Conservation (phyloP, 73 alveolate genomes). For the Tetrahymena thermophila region DNA sequence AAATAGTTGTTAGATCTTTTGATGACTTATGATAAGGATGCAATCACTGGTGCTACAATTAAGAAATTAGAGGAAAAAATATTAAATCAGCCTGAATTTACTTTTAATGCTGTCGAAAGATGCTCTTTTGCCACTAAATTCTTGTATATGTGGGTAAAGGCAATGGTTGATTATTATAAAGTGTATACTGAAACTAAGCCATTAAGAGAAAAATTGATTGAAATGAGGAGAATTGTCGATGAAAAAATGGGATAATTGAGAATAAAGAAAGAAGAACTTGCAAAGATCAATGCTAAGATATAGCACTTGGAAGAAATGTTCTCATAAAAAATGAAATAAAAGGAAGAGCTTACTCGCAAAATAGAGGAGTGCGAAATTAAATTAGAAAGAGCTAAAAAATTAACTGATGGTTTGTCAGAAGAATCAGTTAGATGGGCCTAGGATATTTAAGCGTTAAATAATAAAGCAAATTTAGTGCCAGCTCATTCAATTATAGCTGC, state of each 20-base stretch:
- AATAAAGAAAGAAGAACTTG: conserved; percentile 44
- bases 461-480: conserved; percentile 74
- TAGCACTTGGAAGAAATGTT: conserved; percentile 1
- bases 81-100: conserved; percentile 61
- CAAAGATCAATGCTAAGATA: conserved; percentile 28
- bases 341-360: conserved; percentile 46
- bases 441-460: conserved; percentile 76
- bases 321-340: conserved; percentile 2
- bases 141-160: conserved; percentile 64
- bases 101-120: conserved; percentile 56
- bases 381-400: conserved; percentile 95
- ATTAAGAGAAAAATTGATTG: conserved; percentile 53
- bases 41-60: conserved; percentile 62
- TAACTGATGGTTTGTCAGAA: conserved; percentile 93
- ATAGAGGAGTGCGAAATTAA: conserved; percentile 66
- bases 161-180: conserved; percentile 66
- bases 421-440: conserved; percentile 96
- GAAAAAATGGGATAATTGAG: conserved; percentile 50
- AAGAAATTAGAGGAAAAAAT: conserved; percentile 50
- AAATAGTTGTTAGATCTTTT: conserved; percentile 60
- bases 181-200: conserved; percentile 59
- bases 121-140: conserved; percentile 70
- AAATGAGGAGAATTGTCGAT: conserved; percentile 48
- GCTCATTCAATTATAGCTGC: conserved; percentile 96
- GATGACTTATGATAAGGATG: conserved; percentile 63